phyloP scores from a whole-genome alignment of 1,284 basidiomycete species.

The Schizophyllum commune region DNA sequence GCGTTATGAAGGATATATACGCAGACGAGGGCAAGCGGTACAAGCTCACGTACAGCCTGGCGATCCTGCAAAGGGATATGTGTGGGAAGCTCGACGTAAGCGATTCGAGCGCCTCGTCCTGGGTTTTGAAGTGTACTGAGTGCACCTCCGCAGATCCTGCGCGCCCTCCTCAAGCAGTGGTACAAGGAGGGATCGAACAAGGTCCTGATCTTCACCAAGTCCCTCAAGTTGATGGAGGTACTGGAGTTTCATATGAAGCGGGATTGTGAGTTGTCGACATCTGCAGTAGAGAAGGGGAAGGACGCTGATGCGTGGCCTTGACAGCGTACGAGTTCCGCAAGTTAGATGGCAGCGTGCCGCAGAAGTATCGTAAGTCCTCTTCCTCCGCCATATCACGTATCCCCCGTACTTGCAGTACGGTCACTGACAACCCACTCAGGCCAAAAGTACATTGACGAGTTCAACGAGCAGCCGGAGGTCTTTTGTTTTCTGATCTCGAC shows the following conservation, averaged over 20 bases:
- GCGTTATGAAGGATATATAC: not conserved
- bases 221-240: conserved; percentile 76
- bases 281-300: not conserved
- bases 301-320: not conserved
- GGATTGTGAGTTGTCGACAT: conserved; percentile 32
- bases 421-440: conserved; percentile 33
- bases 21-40: not conserved
- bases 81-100: conserved; percentile 83
- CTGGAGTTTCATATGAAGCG: conserved; percentile 62
- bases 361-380: conserved; percentile 47
- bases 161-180: conserved; percentile 61
- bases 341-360: conserved; percentile 67
- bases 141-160: conserved; percentile 43
- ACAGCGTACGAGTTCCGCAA: conserved; percentile 59
- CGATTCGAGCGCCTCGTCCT: not conserved
- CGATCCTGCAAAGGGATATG: conserved; percentile 51
- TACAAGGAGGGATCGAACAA: conserved; percentile 59
- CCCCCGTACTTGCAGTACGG: not conserved
- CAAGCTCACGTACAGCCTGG: conserved; percentile 34
- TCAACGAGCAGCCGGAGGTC: conserved; percentile 66
- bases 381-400: not conserved
- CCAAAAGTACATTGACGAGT: conserved; percentile 75
- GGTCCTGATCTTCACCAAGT: conserved; percentile 82
- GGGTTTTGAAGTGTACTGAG: no score
- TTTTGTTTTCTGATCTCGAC: conserved; percentile 80